Evolutionary conservation across 306 rosid genomes (phyloP).

Genomic region (Cicer pinnatifidum): DNA sequence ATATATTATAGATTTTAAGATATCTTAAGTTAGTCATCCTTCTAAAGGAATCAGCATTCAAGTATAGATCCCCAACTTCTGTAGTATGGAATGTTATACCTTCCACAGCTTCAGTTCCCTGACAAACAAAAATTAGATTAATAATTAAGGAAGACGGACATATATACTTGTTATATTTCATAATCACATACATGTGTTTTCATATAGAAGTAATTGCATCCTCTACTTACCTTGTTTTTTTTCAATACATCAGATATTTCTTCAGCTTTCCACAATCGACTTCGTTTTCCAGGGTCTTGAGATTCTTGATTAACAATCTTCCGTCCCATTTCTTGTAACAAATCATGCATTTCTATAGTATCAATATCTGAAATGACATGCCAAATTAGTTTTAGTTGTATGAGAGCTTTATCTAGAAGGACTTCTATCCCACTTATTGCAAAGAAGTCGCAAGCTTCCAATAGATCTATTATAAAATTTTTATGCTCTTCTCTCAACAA

Average conservation of each 20-base stretch:
- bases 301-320: conserved; percentile 34
- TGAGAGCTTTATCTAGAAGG: conserved; percentile 32
- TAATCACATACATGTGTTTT: not conserved
- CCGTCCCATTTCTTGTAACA: conserved; percentile 35
- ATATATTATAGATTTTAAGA: not conserved
- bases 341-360: conserved; percentile 38
- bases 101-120: conserved; percentile 34
- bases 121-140: not conserved
- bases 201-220: not conserved
- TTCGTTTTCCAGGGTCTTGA: conserved; percentile 26
- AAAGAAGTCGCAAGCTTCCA: conserved; percentile 16
- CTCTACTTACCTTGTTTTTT: not conserved
- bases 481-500: not conserved
- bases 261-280: conserved; percentile 24
- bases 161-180: not conserved
- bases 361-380: not conserved
- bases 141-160: not conserved
- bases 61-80: not conserved
- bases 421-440: not conserved
- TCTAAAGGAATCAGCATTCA: not conserved
- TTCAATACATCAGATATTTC: not conserved
- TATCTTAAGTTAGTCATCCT: conserved; percentile 8
- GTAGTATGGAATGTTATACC: not conserved
- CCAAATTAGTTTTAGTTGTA: conserved; percentile 17
- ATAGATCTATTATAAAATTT: not conserved